Conservation (phyloP, 352 stramenopile genomes). For the Phytophthora pluvialis region DNA sequence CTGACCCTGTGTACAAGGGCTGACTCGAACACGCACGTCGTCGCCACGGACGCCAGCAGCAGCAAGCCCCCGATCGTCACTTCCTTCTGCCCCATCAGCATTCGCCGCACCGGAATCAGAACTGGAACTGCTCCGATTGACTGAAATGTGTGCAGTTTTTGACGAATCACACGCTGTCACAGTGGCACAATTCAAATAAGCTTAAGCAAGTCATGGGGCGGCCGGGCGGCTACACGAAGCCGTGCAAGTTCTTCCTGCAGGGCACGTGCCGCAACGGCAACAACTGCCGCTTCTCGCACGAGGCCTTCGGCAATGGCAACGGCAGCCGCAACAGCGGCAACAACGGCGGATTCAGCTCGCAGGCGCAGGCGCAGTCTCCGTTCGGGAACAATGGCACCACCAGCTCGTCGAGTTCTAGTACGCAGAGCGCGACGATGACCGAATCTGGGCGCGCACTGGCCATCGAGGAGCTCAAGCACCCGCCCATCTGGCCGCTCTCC, state of each 20-base stretch:
- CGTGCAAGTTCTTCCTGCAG: constrained; percentile 77
- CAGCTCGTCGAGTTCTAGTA: constrained; percentile 3
- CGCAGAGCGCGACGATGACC: constrained; percentile 39
- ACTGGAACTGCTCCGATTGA: constrained; percentile 2
- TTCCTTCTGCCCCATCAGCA: constrained; percentile 33
- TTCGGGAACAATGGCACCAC: constrained; percentile 25
- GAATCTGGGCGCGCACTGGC: constrained; percentile 53
- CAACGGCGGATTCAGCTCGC: constrained; percentile 17
- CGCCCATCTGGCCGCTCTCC: constrained; percentile 68
- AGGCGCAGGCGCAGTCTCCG: constrained; percentile 19
- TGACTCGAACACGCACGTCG: constrained; percentile 63
- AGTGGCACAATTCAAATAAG: neutral
- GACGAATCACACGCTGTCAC: neutral
- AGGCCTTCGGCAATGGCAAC: constrained; percentile 22
- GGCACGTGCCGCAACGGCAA: constrained; percentile 75
- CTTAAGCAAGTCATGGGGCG: constrained; percentile 24
- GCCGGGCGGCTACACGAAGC: constrained; percentile 29
- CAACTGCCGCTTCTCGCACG: constrained; percentile 73
- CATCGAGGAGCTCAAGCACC: constrained; percentile 64
- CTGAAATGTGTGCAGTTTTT: neutral
- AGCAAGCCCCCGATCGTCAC: constrained; percentile 53
- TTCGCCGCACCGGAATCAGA: neutral
- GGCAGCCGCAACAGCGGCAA: constrained; percentile 21
- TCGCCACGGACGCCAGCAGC: constrained; percentile 55
- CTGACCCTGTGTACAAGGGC: constrained; percentile 51